Evolutionary conservation across 1,284 basidiomycete genomes (phyloP), one percentile per base, ranked within the genome.

Genomic region (Jaminaea rosea): DNA sequence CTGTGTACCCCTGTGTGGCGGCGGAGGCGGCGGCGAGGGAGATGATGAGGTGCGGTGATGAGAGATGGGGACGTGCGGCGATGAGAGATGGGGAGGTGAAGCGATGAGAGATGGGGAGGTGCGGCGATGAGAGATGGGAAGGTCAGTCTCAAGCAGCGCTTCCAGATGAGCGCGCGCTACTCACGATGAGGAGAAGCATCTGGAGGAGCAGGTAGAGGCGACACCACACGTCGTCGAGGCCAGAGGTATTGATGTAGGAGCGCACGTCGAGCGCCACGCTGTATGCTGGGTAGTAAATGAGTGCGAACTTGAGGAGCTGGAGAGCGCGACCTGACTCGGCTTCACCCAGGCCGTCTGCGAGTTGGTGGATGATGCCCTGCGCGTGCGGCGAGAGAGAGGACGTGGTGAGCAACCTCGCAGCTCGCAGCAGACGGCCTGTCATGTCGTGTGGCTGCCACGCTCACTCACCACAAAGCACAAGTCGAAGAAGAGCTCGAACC

Each of bases 401-500:
- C 27, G 23, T 44, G 41, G 1, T 24, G n/a, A 44, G 26, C 1
- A 23, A 44, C 3, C 23, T 2, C n/a, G n/a, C n/a, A n/a, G n/a
- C n/a, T n/a, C n/a, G n/a, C n/a, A n/a, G n/a, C n/a, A n/a, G n/a
- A n/a, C n/a, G n/a, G n/a, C n/a, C n/a, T n/a, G n/a, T n/a, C n/a
- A n/a, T n/a, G n/a, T n/a, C n/a, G n/a, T n/a, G n/a, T n/a, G n/a
- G n/a, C n/a, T n/a, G n/a, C n/a, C n/a, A n/a, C n/a, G n/a, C n/a
- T n/a, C n/a, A n/a, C n/a, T n/a, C n/a, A n/a, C n/a, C 44, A 68
- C 67, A 39, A 72, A 64, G 55, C 67, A 62, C 19, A 72, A 57
- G 48, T 74, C 73, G 27, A 72, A 74, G 31, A 75, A 72, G 15
- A 75, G 65, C 48, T 75, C 73, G 46, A 72, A 70, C 24, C 70